These are phyloP conservation scores for Leccinum fallax DNA, from an alignment of 1,284 basidiomycete genomes.

Conservation along the genomic window DNA sequence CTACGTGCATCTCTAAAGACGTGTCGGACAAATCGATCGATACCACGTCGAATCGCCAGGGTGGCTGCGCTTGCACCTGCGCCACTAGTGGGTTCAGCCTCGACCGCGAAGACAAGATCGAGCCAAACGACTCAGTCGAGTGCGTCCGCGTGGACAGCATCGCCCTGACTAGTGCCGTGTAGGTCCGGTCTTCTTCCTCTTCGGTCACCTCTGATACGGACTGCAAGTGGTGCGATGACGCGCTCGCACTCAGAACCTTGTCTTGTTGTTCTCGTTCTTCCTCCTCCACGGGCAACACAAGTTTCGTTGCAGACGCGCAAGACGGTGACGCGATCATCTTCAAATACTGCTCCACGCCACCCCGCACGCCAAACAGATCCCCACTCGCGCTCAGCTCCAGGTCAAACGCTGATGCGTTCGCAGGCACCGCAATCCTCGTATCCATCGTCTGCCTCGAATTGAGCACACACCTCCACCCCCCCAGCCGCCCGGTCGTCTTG, in stretches of 20 bases:
- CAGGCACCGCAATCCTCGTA: conserved; percentile 46
- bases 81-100: conserved; percentile 38
- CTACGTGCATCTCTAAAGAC: conserved; percentile 48
- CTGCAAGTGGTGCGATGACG: conserved; percentile 28
- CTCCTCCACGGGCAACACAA: background rate
- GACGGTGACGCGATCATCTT: conserved; percentile 53
- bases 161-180: conserved; percentile 24
- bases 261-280: background rate
- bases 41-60: conserved; percentile 66
- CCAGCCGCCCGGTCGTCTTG: conserved; percentile 75
- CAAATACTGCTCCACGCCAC: conserved; percentile 67
- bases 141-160: conserved; percentile 30
- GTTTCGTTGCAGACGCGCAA: conserved; percentile 4
- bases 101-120: conserved; percentile 37
- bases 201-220: conserved; percentile 36
- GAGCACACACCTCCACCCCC: conserved; percentile 82
- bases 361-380: conserved; percentile 60
- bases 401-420: conserved; percentile 68
- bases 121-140: conserved; percentile 63
- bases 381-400: conserved; percentile 59
- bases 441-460: conserved; percentile 52
- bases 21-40: conserved; percentile 75
- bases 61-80: conserved; percentile 37
- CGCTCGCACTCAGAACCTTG: conserved; percentile 7
- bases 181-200: conserved; percentile 32